Evolutionary conservation across 2,329 filamentous ascomycete species (phyloP), one percentile per base, ranked within the genome.

Genomic region (Scedosporium minutisporum): DNA sequence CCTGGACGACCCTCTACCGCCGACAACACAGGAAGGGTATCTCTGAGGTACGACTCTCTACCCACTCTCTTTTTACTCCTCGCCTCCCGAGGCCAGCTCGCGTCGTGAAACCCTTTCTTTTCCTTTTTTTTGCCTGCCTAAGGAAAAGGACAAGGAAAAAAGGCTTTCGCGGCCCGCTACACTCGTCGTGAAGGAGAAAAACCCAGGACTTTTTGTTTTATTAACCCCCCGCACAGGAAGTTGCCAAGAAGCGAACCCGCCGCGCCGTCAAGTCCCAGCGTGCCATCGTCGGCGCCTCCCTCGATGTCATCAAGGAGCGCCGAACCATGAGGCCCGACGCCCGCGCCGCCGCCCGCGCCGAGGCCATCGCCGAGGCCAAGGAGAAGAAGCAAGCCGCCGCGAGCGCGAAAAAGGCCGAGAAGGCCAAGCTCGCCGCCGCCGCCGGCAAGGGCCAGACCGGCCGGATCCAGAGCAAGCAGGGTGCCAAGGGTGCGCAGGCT

Each of bases 11-110:
- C 74, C 90, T 99, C 69, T 99, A 91, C 91, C 89, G 95, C 80
- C 90, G 93, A 82, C 91, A 96, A 84, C 93, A 97, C 89, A 95
- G 93, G 87, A 99, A 99, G 92, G 95, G 95, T 89, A 96, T 97
- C 83, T 96, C 93, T 86, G 95, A 99, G 93, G 95, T 97, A 89
- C 83, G 89, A 79, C 61, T 65, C 62, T 14, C 58, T 65, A 58
- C 63, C 57, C 63, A 44, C 62, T 58, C 60, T 12, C 44, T 29
- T 46, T 16, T 29, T 27, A 23, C 29, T 23, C 10, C 2, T n/a
- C 27, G 27, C 6, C 6, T 57, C n/a, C 6, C 16, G 12, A 9
- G 29, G 29, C 7, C 29, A 33, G 29, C 53, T 33, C 21, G 16
- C 29, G 1, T 18, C n/a, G 29, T 33, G 6, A 33, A 33, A 18